A percentile compares a stretch with the other conserved stretches of the same genome.
phyloP scores from a whole-genome alignment of 345 rosid genomes.

The Iberis pinnata region DNA sequence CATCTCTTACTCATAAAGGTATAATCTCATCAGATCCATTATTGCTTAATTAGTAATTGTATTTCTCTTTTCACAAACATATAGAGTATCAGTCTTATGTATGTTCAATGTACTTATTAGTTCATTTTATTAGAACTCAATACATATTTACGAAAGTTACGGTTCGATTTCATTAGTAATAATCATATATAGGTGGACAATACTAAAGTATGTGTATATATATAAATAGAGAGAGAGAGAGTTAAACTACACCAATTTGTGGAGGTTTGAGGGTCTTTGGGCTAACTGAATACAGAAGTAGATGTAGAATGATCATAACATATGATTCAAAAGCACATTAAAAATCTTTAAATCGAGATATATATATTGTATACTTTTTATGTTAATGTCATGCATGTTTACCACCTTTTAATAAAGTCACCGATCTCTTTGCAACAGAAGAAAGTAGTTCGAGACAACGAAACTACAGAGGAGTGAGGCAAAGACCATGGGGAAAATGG shows the following conservation, averaged over 20 bases:
- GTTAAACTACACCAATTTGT: no score
- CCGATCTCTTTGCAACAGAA: constrained; percentile 2
- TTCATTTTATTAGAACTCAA: background rate
- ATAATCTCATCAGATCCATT: background rate
- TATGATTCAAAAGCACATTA: no score
- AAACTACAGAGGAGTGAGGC: constrained; percentile 29
- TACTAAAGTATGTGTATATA: no score
- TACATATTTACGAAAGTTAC: constrained; percentile 1
- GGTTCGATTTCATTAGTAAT: background rate
- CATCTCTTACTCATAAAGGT: constrained; percentile 20
- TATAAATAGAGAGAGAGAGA: no score
- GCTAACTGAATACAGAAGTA: no score
- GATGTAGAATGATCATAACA: no score
- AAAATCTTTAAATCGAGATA: no score
- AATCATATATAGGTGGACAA: no score
- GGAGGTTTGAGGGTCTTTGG: no score
- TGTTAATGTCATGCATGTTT: background rate
- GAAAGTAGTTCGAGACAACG: constrained; percentile 13
- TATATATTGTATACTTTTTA: background rate
- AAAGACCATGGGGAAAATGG: constrained; percentile 18
- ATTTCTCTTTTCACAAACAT: constrained; percentile 1
- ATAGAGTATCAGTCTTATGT: background rate
- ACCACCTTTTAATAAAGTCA: background rate
- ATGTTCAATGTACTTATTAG: no score
- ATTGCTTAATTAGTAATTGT: background rate